Base-by-base conservation (phyloP, 805 yeast genomes). In the Sugiyamaella smithiae region DNA sequence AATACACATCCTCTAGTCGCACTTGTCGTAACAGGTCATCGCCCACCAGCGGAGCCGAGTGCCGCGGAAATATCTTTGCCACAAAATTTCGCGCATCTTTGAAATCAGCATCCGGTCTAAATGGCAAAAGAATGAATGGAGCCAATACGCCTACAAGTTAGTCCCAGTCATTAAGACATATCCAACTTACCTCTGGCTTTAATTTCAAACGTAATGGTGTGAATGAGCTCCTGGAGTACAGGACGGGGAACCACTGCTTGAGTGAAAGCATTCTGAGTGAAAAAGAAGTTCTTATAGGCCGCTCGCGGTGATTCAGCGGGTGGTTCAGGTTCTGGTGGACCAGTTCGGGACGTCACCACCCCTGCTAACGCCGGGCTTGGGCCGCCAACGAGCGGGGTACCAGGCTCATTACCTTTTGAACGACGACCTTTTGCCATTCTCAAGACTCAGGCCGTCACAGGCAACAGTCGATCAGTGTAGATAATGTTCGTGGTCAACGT, bases 51-150 rank as follows among this genome's bases (percentile, higher is more conserved):
- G 74, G 72, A 31, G 75, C 68, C 53, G 71, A 67, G 0, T 87
- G 87, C 38, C 71, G 60, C 1, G 85, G 85, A 51, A 85, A 81
- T 1, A 87, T 69, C 3, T 67, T 66, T 42, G 75, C 74, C 20
- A 89, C 63, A 45, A 87, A 80, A 20, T 65, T 62, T 43, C 82
- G 75, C 23, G 88, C 70, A 41, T 77, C 80, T 36, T 71, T 67
- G 59, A 50, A 36, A 23, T 78, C 77, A 47, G 80, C 77, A 52
- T 80, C 80, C 1, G 90, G 84, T 46, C 96, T 68, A 67, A 84
- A 87, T 0, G 96, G 93, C 31, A 89, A 72, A 56, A 88, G 72
- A 1, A 89, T 64, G 47, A 82, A 82, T 5, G 95, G 95, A 0
- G 87, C 77, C 57, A 82, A 79, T 1, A 85, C 69, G 19, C 61